Conservation (phyloP, 345 rosid species). For the Ceriops decandra region DNA sequence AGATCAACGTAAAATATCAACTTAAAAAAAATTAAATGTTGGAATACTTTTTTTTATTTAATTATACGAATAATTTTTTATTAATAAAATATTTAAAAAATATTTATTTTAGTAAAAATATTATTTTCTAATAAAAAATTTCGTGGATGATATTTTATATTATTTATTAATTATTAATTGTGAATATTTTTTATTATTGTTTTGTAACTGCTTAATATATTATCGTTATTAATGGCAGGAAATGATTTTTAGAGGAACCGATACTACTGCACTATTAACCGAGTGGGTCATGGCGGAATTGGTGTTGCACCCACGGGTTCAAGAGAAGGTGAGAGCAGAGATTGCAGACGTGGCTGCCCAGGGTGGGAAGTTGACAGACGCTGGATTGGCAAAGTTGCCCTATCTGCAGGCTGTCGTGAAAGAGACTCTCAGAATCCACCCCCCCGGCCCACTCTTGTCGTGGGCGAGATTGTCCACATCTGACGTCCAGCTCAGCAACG, state of each 20-base stretch:
- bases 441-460: conserved; percentile 86
- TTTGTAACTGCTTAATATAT: too few species aligned
- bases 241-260: conserved; percentile 91
- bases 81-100: too few species aligned
- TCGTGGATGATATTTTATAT: too few species aligned
- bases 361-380: conserved; percentile 31
- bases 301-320: conserved; percentile 57
- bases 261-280: conserved; percentile 77
- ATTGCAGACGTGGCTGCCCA: conserved; percentile 21
- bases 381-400: conserved; percentile 52
- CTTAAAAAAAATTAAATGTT: too few species aligned
- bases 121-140: too few species aligned
- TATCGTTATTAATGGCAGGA: conserved; percentile 37
- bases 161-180: neutral
- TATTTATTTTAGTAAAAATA: too few species aligned
- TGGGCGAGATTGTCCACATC: conserved; percentile 91
- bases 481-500: conserved; percentile 74
- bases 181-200: neutral
- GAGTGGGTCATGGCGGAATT: conserved; percentile 93
- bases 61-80: too few species aligned
- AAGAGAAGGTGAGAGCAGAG: conserved; percentile 48
- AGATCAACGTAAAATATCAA: too few species aligned
- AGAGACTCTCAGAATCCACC: conserved; percentile 71
- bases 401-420: conserved; percentile 77
- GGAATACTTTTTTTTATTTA: too few species aligned